Base-by-base conservation (phyloP, 768 basidiomycete species). In the Tephrocybe rancida region DNA sequence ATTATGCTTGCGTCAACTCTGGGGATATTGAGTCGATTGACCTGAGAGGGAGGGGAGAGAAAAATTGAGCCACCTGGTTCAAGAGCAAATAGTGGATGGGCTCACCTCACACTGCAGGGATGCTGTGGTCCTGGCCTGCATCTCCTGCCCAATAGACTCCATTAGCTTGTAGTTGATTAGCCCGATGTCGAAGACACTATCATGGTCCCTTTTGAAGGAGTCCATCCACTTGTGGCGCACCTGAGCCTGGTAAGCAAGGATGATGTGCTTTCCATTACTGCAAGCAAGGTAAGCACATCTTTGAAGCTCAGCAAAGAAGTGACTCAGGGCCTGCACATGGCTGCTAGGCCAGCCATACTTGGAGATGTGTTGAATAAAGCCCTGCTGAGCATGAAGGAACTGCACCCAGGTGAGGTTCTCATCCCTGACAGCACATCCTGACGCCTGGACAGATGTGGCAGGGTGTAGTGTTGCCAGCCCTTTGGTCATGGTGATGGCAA, bases 371-470 rank as follows among this genome's bases (percentile, higher is more conserved):
- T 30, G 29, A 22, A 32, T 19, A 27, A 47, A 29, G 16, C 6
- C 5, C 3, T n/a, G 13, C 3, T 45, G 7, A 14, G 26, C 68
- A 0, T 60, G 26, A 0, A 59, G 29, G 18, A 69, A 59, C 2
- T 69, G 60, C 0, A 14, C 7, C 49, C 62, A 64, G 3, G 57
- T 21, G 14, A 68, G 58, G 0, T 63, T 39, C 0, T 59, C 51
- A 52, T 68, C 63, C 0, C n/a, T 35, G 0, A 56, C 24, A 0
- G 42, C 59, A 3, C 57, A 48, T 6, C 19, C 34, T 1, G 64
- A 69, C 0, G 65, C 55, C 16, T 57, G 58, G 44, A 59, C 44
- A 0, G 63, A 50, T 1, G 65, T 44, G 0, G 58, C 27, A 0
- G 63, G 61, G 1, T 49, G 21, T 0, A 67, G 30, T 0, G 58